These are phyloP conservation scores for Brettanomyces bruxellensis DNA, from an alignment of 805 yeast genomes.

Conservation along the genomic window DNA sequence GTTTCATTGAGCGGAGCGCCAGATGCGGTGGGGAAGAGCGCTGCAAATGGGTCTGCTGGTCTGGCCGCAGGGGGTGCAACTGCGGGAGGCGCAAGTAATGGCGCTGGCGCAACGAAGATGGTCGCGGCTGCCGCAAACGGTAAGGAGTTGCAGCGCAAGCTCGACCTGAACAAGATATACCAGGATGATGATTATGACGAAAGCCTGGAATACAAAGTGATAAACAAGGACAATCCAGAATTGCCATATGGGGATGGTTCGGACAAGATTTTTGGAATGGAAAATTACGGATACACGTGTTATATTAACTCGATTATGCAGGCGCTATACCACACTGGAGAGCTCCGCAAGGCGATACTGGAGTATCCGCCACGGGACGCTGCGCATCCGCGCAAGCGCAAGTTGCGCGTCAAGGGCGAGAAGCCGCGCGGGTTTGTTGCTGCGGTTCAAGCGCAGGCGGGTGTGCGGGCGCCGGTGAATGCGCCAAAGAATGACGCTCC, in stretches of 20 bases:
- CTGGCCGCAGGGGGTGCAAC: not conserved
- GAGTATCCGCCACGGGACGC: slow-evolving; percentile 35
- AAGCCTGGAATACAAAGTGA: not conserved
- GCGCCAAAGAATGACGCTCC: not conserved
- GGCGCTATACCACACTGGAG: slow-evolving; percentile 67
- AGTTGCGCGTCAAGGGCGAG: slow-evolving; percentile 30
- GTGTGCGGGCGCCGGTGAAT: not conserved
- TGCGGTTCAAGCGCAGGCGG: slow-evolving; percentile 11
- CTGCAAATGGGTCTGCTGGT: not conserved
- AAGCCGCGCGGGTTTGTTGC: slow-evolving; percentile 31
- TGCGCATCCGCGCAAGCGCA: slow-evolving; percentile 27
- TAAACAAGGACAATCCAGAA: slow-evolving; percentile 6
- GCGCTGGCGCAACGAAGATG: not conserved
- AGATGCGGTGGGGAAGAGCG: not conserved
- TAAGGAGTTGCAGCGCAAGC: not conserved
- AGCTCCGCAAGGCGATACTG: slow-evolving; percentile 52
- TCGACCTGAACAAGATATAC: not conserved
- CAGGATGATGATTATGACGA: not conserved
- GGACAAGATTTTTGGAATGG: slow-evolving; percentile 68
- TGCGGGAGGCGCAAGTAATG: not conserved
- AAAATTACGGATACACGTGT: slow-evolving; percentile 86
- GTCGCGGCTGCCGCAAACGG: not conserved
- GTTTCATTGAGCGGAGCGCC: too few species aligned
- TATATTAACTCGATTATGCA: slow-evolving; percentile 91
- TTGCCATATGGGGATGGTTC: slow-evolving; percentile 61